phyloP scores from a whole-genome alignment of 495 filamentous ascomycete species.

The Lasiosphaeria ovina region DNA sequence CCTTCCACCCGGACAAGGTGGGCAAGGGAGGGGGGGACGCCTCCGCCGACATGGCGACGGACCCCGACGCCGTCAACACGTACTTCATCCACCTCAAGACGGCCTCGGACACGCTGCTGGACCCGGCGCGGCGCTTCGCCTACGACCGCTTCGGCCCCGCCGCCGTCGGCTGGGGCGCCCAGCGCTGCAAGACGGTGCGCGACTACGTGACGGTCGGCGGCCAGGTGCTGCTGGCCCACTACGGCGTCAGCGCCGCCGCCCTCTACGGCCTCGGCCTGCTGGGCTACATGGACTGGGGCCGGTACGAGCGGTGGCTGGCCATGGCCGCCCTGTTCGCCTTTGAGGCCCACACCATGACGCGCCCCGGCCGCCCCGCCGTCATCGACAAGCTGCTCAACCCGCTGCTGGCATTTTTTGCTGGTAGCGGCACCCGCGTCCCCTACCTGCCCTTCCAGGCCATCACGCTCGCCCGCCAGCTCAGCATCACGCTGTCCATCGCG shows the following conservation, averaged over 20 bases:
- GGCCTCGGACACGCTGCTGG: slow-evolving; percentile 77
- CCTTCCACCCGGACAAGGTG: slow-evolving; percentile 84
- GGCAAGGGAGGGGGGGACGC: slow-evolving; percentile 46
- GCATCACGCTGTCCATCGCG: slow-evolving; percentile 83
- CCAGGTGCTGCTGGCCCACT: slow-evolving; percentile 58
- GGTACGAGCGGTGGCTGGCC: slow-evolving; percentile 86
- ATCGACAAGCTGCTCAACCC: slow-evolving; percentile 62
- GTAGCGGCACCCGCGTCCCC: slow-evolving; percentile 40
- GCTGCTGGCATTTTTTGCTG: slow-evolving; percentile 43
- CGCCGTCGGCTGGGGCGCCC: slow-evolving; percentile 51
- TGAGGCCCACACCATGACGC: slow-evolving; percentile 71
- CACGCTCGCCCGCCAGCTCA: slow-evolving; percentile 69
- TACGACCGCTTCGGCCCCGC: slow-evolving; percentile 91
- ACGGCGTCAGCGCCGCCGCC: slow-evolving; percentile 57
- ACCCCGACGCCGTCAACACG: slow-evolving; percentile 34
- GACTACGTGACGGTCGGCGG: slow-evolving; percentile 72
- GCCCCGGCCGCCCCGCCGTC: slow-evolving; percentile 57
- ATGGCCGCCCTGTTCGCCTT: slow-evolving; percentile 66
- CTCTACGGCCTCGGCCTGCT: slow-evolving; percentile 69
- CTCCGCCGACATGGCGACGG: slow-evolving; percentile 23
- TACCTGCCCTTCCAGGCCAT: slow-evolving; percentile 90
- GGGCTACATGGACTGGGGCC: slow-evolving; percentile 80
- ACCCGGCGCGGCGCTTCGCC: slow-evolving; percentile 80
- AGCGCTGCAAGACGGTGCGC: slow-evolving; percentile 63
- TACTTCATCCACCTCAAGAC: slow-evolving; percentile 80